Base-by-base conservation (phyloP, 2,329 filamentous ascomycete species). In the Teratosphaeriaceae sp. region DNA sequence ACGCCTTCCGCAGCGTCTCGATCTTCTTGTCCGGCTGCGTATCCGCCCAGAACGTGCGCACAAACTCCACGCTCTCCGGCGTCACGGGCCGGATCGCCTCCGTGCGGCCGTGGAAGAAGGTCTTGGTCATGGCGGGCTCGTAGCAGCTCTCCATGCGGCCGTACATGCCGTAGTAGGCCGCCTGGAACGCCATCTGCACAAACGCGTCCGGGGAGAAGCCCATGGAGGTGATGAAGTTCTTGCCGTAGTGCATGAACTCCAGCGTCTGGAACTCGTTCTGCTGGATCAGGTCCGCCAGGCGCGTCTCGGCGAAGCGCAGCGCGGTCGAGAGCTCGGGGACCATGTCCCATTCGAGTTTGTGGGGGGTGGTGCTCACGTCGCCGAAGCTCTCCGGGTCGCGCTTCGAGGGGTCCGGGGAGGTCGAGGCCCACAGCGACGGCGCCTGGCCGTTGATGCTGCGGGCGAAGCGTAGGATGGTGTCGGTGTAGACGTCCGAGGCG, bases 301-400 rank as follows among this genome's bases (percentile, higher is more conserved):
- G 79, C 0, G 90, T 96, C 69, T 98, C 92, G 21, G 92, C 92
- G 58, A 98, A 98, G 6, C 92, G 85, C 5, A 97, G 75, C 1
- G 92, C 90, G 35, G 94, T 90, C 53, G 80, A 85, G 13, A 98
- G 75, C 63, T 97, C 90, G 0, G 92, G 89, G 1, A 83, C 75
- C 88, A 97, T 94, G 54, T 96, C 89, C 92, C 92, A 98, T 64
- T 96, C 90, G 1, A 97, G 75, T 66, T 96, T 97, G 64, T 94
- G 88, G 3, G 92, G 92, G 3, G 87, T 95, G 0, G 89, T 94
- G 63, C 80, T 89, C 40, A 96, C 89, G 56, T 96, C 85, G 15
- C 89, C 89, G 58, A 97, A 96, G 65, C 85, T 94, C 38, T 83
- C 80, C 0, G 88, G 89, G 55, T 95, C 88, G 33, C 92, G 79